These are phyloP conservation scores for Ceratobasidium sp. DNA, from an alignment of 1,284 basidiomycete species.

Conservation along the genomic window DNA sequence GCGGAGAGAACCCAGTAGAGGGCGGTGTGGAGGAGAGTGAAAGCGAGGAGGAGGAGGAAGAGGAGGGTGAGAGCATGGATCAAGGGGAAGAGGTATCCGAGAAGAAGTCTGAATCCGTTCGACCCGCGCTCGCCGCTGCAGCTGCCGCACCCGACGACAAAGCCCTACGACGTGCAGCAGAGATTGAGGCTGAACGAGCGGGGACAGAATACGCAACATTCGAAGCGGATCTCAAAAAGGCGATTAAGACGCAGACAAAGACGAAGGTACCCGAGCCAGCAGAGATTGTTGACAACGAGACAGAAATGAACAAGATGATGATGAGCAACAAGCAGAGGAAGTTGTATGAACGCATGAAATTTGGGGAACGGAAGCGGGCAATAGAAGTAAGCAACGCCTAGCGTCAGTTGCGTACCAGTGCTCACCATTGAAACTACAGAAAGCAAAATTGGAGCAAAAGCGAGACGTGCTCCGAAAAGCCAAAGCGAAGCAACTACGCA, in stretches of 20 bases:
- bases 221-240: slow-evolving; percentile 81
- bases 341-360: slow-evolving; percentile 95
- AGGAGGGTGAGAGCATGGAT: slow-evolving; percentile 53
- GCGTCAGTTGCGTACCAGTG: background rate
- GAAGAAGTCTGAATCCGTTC: slow-evolving; percentile 55
- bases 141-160: slow-evolving; percentile 72
- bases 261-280: slow-evolving; percentile 54
- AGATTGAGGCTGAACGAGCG: slow-evolving; percentile 92
- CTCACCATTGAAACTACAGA: slow-evolving; percentile 61
- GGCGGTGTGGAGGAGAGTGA: slow-evolving; percentile 59
- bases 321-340: slow-evolving; percentile 98
- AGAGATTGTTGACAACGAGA: slow-evolving; percentile 63
- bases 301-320: slow-evolving; percentile 98
- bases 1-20: slow-evolving; percentile 58
- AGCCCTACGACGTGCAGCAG: slow-evolving; percentile 85
- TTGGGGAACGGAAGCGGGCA: slow-evolving; percentile 83
- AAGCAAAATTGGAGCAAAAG: slow-evolving; percentile 71
- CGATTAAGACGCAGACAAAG: slow-evolving; percentile 65
- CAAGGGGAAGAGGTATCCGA: slow-evolving; percentile 55
- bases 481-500: slow-evolving; percentile 61
- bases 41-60: slow-evolving; percentile 61
- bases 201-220: slow-evolving; percentile 89
- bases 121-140: slow-evolving; percentile 58
- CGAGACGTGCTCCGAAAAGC: slow-evolving; percentile 71
- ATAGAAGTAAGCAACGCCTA: slow-evolving; percentile 75